Evolutionary conservation across 306 rosid species (phyloP), one percentile per base, ranked within the genome.

Genomic region (Ziziphus jujuba): DNA sequence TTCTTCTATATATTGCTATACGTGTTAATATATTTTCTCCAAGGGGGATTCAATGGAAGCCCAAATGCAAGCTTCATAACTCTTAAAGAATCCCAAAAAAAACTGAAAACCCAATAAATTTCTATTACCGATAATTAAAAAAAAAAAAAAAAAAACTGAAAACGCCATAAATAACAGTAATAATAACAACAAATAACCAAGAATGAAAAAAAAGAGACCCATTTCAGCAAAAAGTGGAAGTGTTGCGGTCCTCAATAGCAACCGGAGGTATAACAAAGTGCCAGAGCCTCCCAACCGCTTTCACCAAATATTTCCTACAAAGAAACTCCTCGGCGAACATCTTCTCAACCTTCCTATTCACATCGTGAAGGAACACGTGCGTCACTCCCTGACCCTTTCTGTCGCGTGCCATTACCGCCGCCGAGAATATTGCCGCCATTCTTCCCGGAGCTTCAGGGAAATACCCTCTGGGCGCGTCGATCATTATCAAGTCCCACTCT

Each of bases 391-490:
- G 73, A n/a, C 52, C 72, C 31, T 59, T 78, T 13, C 82, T 77
- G 34, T 84, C 87, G 73, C 92, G 80, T 0, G 89, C 95, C 90
- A 91, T 77, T 87, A 91, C 89, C 45, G 92, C 97, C 10, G 95
- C 90, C 0, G 95, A 85, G 22, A 87, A 91, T 14, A 91, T 85
- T 25, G 92, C 97, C 44, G 78, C 85, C 95, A 91, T 91, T 65
- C 95, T 79, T 33, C 97, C 97, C 0, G 92, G 95, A 0, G 97
- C 95, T 19, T 84, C 87, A 3, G 78, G 82, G 16, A 82, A 63
- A 28, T 79, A 91, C 6, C 97, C 95, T 2, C 91, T 87, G 3
- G 97, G 97, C 0, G 95, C 97, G 73, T 91, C 97, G 66, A 91
- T 89, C 97, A 91, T 88, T 1, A 91, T 91, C 87, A 91, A 35